Conservation (phyloP, 225 moss, liverwort and hornwort species). For the Antitrichia curtipendula region DNA sequence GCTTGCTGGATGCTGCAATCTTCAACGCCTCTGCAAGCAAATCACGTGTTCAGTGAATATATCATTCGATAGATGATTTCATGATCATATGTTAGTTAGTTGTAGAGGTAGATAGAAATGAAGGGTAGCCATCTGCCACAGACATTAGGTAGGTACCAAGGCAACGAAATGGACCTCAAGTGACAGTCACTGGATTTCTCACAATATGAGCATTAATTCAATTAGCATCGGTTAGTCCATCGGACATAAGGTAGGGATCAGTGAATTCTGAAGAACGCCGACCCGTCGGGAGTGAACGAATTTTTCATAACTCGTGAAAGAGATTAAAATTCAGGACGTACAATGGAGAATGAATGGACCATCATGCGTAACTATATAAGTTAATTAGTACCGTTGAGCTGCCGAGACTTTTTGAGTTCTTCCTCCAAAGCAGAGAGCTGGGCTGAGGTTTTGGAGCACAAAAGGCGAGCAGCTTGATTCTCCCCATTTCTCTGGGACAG, state of each 20-base stretch:
- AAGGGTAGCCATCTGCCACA: neutral
- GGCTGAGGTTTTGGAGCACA: conserved; percentile 35
- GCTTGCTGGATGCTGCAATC: neutral
- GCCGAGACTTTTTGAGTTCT: conserved; percentile 25
- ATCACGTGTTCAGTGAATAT: neutral
- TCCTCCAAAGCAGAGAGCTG: conserved; percentile 40
- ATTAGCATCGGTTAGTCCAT: neutral
- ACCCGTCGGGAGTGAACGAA: neutral
- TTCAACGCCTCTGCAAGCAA: neutral
- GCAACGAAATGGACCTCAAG: neutral
- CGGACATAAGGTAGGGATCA: neutral
- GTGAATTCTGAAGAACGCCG: neutral
- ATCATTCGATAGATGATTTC: neutral
- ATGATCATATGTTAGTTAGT: neutral
- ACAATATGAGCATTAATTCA: neutral
- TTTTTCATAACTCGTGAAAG: neutral
- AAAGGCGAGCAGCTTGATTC: conserved; percentile 31
- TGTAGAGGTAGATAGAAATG: neutral
- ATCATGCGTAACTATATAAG: too few relatives aligned
- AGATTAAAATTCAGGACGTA: neutral
- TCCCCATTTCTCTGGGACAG: conserved; percentile 41
- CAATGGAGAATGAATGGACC: neutral
- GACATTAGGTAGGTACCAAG: neutral
- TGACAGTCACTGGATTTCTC: neutral
- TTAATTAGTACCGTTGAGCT: conserved; percentile 5